Evolutionary conservation across 345 rosid genomes (phyloP).

Genomic region (Hibiscus trionum): DNA sequence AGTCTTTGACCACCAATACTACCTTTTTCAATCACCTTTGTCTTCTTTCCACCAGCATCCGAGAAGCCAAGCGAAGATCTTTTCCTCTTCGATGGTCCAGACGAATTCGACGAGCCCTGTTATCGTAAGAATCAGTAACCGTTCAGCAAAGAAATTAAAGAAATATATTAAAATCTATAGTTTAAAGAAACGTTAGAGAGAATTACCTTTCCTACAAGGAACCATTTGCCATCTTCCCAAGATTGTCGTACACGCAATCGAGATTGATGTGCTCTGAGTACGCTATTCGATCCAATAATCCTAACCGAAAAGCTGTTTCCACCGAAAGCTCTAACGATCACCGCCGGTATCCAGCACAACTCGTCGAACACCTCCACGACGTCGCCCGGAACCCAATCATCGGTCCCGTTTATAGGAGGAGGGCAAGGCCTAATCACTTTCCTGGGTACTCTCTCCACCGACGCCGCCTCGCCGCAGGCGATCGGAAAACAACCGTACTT

Average conservation of each 20-base stretch:
- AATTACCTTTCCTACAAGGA: slow-evolving; percentile 14
- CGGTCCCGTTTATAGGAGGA: slow-evolving; percentile 18
- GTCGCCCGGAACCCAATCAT: slow-evolving; percentile 12
- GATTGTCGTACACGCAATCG: slow-evolving; percentile 10
- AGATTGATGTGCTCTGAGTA: slow-evolving; percentile 2
- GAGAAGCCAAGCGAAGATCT: background rate
- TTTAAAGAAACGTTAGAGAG: background rate
- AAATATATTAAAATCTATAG: background rate
- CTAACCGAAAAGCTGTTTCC: slow-evolving; percentile 5
- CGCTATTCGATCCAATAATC: slow-evolving; percentile 5
- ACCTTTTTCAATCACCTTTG: background rate
- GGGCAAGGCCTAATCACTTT: slow-evolving; percentile 64
- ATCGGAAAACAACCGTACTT: slow-evolving; percentile 23
- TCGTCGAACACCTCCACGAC: slow-evolving; percentile 13
- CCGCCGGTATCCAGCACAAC: slow-evolving; percentile 12
- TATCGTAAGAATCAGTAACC: background rate
- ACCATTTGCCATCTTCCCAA: slow-evolving; percentile 15
- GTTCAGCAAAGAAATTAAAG: background rate
- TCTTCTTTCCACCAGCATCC: background rate
- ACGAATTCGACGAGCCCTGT: background rate
- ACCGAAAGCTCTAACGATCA: slow-evolving; percentile 1
- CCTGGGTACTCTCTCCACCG: slow-evolving; percentile 41
- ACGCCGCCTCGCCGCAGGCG: background rate
- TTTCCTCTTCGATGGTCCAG: background rate
- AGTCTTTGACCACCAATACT: background rate